phyloP scores from a whole-genome alignment of 352 stramenopile genomes.

The Phytopythium mirpurense region DNA sequence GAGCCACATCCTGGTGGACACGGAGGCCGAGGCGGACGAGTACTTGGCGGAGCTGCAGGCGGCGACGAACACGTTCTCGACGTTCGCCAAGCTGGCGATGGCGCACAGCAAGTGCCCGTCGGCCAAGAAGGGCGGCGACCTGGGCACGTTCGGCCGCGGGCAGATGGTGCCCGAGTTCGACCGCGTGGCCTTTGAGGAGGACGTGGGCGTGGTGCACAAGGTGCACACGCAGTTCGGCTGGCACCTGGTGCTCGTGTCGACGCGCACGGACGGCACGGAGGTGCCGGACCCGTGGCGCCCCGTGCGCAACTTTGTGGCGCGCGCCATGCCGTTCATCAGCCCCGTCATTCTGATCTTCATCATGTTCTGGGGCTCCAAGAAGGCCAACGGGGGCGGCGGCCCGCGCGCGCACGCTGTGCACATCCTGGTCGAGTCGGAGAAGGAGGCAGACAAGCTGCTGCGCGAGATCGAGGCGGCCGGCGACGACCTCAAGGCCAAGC shows the following conservation, averaged over 20 bases:
- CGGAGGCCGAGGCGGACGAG: conserved; percentile 54
- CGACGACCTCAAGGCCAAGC: conserved; percentile 23
- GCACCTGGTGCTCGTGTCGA: conserved; percentile 57
- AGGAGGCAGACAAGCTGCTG: conserved; percentile 43
- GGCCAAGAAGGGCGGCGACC: conserved; percentile 52
- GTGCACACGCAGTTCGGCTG: conserved; percentile 79
- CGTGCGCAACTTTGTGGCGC: conserved; percentile 28
- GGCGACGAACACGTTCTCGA: conserved; percentile 44
- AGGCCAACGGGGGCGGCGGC: conserved; percentile 10
- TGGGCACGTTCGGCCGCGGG: conserved; percentile 63
- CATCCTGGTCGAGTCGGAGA: conserved; percentile 57
- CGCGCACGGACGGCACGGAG: conserved; percentile 39
- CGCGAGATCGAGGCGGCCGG: conserved; percentile 48
- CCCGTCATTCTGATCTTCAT: conserved; percentile 49
- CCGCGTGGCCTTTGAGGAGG: conserved; percentile 60
- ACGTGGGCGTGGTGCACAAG: conserved; percentile 73
- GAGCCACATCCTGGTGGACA: conserved; percentile 80
- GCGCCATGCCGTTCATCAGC: conserved; percentile 45
- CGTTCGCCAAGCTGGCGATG: conserved; percentile 65
- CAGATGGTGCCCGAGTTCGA: conserved; percentile 81
- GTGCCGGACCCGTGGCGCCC: conserved; percentile 27
- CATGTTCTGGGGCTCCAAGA: conserved; percentile 31
- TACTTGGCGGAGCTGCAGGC: conserved; percentile 46
- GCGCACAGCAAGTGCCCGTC: conserved; percentile 71
- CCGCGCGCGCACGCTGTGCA: conserved; percentile 48